Conservation (phyloP, 495 filamentous ascomycete genomes). For the Talaromyces borbonicus region DNA sequence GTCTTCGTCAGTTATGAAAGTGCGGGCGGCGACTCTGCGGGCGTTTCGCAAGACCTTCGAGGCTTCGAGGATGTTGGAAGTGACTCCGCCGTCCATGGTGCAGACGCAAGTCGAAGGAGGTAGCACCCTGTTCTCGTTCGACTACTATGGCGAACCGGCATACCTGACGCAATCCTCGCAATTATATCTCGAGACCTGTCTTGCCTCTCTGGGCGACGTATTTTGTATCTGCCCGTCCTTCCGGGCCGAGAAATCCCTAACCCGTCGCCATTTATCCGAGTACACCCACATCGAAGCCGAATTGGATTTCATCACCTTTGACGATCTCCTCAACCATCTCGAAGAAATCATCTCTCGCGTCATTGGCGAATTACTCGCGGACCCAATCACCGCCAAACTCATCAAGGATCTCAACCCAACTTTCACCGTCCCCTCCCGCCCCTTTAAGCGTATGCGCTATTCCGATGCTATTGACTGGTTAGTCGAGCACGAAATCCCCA, state of each 20-base stretch:
- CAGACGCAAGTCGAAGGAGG: constrained; percentile 98
- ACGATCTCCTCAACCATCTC: constrained; percentile 82
- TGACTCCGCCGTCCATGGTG: constrained; percentile 92
- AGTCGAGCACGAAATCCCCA: constrained; percentile 72
- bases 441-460: constrained; percentile 95
- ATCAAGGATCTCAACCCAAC: constrained; percentile 78
- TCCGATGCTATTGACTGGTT: constrained; percentile 91
- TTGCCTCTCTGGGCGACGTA: constrained; percentile 84
- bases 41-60: constrained; percentile 79
- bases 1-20: constrained; percentile 82
- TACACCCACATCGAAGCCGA: constrained; percentile 98
- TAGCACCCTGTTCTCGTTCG: constrained; percentile 83
- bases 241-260: constrained; percentile 92
- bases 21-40: constrained; percentile 71
- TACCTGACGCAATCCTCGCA: constrained; percentile 97
- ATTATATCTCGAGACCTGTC: constrained; percentile 92
- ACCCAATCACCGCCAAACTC: constrained; percentile 56
- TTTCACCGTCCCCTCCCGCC: constrained; percentile 74
- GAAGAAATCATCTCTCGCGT: constrained; percentile 85
- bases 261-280: constrained; percentile 87
- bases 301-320: constrained; percentile 90
- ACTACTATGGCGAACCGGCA: constrained; percentile 90
- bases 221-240: constrained; percentile 98
- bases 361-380: constrained; percentile 61
- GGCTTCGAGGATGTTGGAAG: constrained; percentile 68